Base-by-base conservation (phyloP, 306 rosid species). In the Quercus dentata region DNA sequence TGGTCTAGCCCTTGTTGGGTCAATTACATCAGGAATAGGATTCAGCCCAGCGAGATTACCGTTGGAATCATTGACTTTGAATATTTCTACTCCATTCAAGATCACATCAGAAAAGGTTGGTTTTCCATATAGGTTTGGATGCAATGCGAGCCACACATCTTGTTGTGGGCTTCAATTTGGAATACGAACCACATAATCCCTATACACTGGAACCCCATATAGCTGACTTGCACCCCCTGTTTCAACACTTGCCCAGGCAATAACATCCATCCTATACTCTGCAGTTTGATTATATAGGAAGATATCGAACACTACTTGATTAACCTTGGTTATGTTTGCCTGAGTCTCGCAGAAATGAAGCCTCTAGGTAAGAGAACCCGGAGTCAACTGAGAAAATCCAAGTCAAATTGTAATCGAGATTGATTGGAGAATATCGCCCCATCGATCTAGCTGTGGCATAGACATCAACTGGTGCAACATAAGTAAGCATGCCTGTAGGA, bases 261-360 rank as follows among this genome's bases (percentile, higher is more conserved):
- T 77, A 68, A 93, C 97, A 67, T 95, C 99, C 7, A 84, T 91
- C 2, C n/a, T 75, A 0, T 7, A 0, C 65, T 9, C 1, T 49
- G 98, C 98, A 30, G 99, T 93, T 79, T 91, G 90, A 76, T 95
- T 95, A 54, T 44, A 65, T 76, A 94, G 80, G 80, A 74, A 89
- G 71, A 94, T 87, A 70, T 89, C 54, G 41, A 94, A 94, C 57
- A 92, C 97, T 74, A 90, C 85, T 68, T 94, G 91, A 80, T 94
- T 91, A 17, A 7, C 0, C 76, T 72, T 76, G 58, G 84, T 81
- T 18, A 94, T 80, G 63, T 30, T 74, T 5, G 76, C 3, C 4
- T 87, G 61, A 46, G 80, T 83, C 87, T 94, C 98, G 71, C 97
- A 92, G 74, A 94, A 94, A 82, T 94, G 97, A 59, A 94, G 97